Base-by-base conservation (phyloP, 305 asterid species). In the Fraxinus floribunda region DNA sequence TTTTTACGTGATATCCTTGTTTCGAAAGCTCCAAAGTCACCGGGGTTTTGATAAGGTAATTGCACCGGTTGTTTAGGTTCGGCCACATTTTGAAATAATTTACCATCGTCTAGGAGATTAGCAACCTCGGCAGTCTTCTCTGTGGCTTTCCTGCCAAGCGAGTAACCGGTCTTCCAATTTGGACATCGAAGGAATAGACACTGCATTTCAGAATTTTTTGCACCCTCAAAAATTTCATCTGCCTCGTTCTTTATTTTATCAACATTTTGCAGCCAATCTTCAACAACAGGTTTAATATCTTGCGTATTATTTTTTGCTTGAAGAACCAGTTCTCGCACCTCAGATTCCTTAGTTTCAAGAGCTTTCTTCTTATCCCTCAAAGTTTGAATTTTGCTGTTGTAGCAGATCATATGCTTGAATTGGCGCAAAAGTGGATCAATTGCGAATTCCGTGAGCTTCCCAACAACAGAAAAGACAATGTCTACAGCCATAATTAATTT, bases 1-100 rank as follows among this genome's bases (percentile, higher is more conserved):
- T 84, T 73, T 30, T 86, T 87, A 2, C 30, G 3, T 0, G 8
- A 2, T 64, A 74, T 87, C 70, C 91, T 85, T 0, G 90, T 82
- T n/a, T 78, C 55, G 4, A 9, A 88, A 84, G 30, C 83, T 86
- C 64, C 11, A 24, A 2, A 72, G 5, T 79, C 79, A 24, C 0
- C 2, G 5, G 26, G 73, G 26, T 77, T 5, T 1, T 32, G 3
- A 15, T 13, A 29, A 26, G 35, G 79, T 20, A 8, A 5, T 26
- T 79, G 30, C 36, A 60, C 16, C 3, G 78, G 81, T 32, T 5
- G 75, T 24, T 49, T 7, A 10, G 68, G 83, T 3, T 35, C 18
- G 20, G 80, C 60, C 46, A 82, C 71, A 0, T 0, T 16, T 24
- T 13, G 10, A 75, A 80, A 79, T 0, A 66, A 79, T 0, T 32